Evolutionary conservation across 495 filamentous ascomycete genomes (phyloP), one percentile per base, ranked within the genome.

Genomic region (Trichoderma erinaceum): DNA sequence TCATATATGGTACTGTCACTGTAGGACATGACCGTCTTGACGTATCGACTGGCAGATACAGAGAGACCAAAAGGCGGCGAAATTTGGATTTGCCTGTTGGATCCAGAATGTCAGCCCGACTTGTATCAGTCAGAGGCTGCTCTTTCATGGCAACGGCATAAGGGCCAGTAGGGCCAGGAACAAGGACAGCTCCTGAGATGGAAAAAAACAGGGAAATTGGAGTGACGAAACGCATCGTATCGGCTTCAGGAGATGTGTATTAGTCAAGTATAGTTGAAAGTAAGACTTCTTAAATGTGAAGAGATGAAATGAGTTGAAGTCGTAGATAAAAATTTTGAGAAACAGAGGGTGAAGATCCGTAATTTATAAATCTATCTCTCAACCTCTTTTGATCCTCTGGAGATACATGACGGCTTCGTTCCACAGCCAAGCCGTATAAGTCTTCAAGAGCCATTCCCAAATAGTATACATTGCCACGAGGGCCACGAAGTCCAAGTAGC

Each of bases 61-160:
- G 48, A 11, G 48, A 52, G 48, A 52, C n/a, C n/a, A 52, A 23
- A 11, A 52, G 48, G n/a, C 48, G 48, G n/a, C 48, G 48, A 52
- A 4, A 21, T 23, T 52, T 52, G 48, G 48, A 52, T 23, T 52
- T 52, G n/a, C 18, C 48, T 2, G 48, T 52, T 23, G 48, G 48
- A 23, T 52, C 48, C 8, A 52, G 2, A 7, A n/a, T n/a, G 10
- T 52, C 48, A 23, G 16, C 18, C 48, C 48, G 48, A n/a, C 48
- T 52, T 21, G 48, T 52, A 23, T 52, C 48, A 21, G 48, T 52
- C n/a, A 52, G 48, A 23, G 48, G 48, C 48, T 21, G 48, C 48
- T 52, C 48, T 23, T 52, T 52, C 48, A 52, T 21, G 48, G 48
- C 48, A 1, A 52, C 48, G n/a, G 48, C 48, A 11, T 52, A 52